These are phyloP conservation scores for Nemania abortiva DNA, from an alignment of 2,329 filamentous ascomycete species.

Conservation along the genomic window DNA sequence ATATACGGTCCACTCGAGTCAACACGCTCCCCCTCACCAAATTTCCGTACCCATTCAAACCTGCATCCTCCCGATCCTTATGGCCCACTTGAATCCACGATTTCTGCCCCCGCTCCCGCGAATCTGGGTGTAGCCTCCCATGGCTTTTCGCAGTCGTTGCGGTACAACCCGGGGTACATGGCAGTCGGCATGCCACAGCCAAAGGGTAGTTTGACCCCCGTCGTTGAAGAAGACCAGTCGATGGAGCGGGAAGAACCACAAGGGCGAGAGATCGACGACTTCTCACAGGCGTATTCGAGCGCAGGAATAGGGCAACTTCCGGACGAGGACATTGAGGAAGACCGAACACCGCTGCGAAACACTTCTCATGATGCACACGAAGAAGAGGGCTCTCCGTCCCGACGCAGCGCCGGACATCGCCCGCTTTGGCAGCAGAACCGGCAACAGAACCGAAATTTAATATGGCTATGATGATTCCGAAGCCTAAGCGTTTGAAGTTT, in stretches of 20 bases:
- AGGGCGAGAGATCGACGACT: conserved; percentile 61
- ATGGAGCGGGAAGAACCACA: conserved; percentile 55
- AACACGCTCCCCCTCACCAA: conserved; percentile 8
- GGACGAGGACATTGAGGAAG: conserved; percentile 51
- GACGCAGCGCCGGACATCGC: conserved; percentile 51
- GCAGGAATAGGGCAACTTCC: conserved; percentile 53
- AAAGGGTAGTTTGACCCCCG: conserved; percentile 46
- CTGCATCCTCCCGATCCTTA: conserved; percentile 36
- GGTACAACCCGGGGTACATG: conserved; percentile 44
- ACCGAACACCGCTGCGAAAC: conserved; percentile 50
- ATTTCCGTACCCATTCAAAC: conserved; percentile 28
- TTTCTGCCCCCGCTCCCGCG: conserved; percentile 23
- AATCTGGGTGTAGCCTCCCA: conserved; percentile 21
- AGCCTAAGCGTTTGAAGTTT: neutral
- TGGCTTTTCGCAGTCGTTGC: conserved; percentile 43
- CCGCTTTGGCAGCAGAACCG: conserved; percentile 68
- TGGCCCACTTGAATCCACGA: conserved; percentile 27
- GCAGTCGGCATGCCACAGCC: conserved; percentile 40
- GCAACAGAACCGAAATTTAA: conserved; percentile 60
- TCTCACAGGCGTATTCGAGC: conserved; percentile 57
- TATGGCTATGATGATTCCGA: conserved; percentile 57
- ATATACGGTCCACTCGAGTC: conserved; percentile 40
- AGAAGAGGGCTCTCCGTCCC: conserved; percentile 40
- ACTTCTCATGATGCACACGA: conserved; percentile 11
- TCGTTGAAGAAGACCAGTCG: conserved; percentile 44